A percentile compares a stretch with the other conserved stretches of the same genome.
These are phyloP conservation scores for baker's yeast (Saccharomyces cerevisiae) DNA, from an alignment of 805 yeast species.

Conservation along the genomic window DNA sequence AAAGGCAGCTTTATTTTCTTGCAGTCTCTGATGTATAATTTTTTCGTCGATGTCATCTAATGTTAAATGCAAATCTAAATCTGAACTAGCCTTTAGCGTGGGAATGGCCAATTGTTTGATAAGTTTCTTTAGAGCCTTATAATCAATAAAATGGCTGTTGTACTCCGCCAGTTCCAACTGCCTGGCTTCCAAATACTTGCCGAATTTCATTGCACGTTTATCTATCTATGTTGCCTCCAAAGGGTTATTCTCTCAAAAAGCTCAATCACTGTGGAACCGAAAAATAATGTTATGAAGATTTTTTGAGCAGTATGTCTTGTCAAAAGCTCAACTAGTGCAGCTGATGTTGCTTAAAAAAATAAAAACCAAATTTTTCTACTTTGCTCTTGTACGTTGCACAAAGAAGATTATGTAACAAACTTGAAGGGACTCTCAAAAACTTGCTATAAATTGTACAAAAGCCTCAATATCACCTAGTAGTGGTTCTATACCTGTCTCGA, in stretches of 20 bases:
- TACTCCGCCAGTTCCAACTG: slow-evolving; percentile 94
- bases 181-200: slow-evolving; percentile 88
- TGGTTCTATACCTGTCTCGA: background rate
- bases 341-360: background rate
- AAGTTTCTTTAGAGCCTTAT: slow-evolving; percentile 85
- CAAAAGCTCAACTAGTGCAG: background rate
- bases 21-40: slow-evolving; percentile 46
- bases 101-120: slow-evolving; percentile 69
- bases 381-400: background rate
- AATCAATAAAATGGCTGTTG: slow-evolving; percentile 86
- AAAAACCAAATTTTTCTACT: background rate
- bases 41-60: slow-evolving; percentile 32
- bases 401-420: background rate
- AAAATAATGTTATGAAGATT: background rate
- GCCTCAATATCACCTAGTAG: background rate
- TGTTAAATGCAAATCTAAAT: slow-evolving; percentile 15
- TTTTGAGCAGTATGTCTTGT: background rate
- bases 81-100: slow-evolving; percentile 9
- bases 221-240: background rate
- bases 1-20: slow-evolving; percentile 84
- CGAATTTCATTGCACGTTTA: slow-evolving; percentile 60
- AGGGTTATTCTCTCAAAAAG: background rate
- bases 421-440: background rate
- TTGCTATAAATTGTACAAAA: background rate
- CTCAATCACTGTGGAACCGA: background rate